phyloP scores from a whole-genome alignment of 2,329 filamentous ascomycete genomes.

The Aureobasidium subglaciale region DNA sequence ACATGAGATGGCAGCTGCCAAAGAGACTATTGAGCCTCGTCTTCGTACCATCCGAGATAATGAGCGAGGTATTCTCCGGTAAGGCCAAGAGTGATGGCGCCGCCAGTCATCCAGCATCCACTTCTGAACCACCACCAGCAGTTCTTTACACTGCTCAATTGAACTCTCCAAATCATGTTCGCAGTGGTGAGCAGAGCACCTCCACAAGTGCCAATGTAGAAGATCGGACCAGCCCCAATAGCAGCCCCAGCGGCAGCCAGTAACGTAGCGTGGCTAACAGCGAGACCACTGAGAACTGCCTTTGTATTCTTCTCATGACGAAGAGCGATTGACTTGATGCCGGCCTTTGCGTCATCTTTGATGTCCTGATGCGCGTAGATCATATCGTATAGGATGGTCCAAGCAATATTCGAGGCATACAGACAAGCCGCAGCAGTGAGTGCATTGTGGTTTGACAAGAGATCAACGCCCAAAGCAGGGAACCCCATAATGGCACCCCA shows the following conservation, averaged over 20 bases:
- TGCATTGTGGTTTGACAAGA: slow-evolving; percentile 58
- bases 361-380: slow-evolving; percentile 92
- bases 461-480: slow-evolving; percentile 69
- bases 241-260: slow-evolving; percentile 63
- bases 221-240: slow-evolving; percentile 51
- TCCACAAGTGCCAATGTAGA: slow-evolving; percentile 52
- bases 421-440: slow-evolving; percentile 60
- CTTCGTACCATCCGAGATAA: slow-evolving; percentile 10
- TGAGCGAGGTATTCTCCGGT: slow-evolving; percentile 45
- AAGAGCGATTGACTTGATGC: slow-evolving; percentile 81
- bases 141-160: slow-evolving; percentile 48
- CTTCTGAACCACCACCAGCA: slow-evolving; percentile 62
- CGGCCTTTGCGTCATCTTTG: slow-evolving; percentile 74
- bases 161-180: slow-evolving; percentile 54
- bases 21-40: background rate
- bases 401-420: slow-evolving; percentile 72
- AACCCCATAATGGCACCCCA: slow-evolving; percentile 89
- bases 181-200: slow-evolving; percentile 48
- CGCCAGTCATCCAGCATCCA: slow-evolving; percentile 55
- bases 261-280: slow-evolving; percentile 60
- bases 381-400: slow-evolving; percentile 87
- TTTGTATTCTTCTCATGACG: slow-evolving; percentile 74
- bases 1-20: background rate
- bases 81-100: slow-evolving; percentile 50
- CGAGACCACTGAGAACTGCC: slow-evolving; percentile 63